Conservation (phyloP, 2,329 filamentous ascomycete species). For the Didymella segeticola region DNA sequence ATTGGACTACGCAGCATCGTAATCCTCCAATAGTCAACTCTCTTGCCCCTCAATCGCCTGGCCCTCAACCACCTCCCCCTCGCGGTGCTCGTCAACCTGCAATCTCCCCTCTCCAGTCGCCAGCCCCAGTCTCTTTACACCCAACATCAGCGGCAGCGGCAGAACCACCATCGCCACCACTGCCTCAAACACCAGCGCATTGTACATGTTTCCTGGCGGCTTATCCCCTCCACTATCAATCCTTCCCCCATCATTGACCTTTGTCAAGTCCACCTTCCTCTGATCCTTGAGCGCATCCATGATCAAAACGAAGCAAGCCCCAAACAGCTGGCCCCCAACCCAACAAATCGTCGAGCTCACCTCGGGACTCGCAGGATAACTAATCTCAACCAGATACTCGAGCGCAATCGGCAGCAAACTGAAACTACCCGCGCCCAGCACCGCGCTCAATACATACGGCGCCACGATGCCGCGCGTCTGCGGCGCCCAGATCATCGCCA, state of each 20-base stretch:
- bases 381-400: constrained; percentile 86
- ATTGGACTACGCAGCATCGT: constrained; percentile 22
- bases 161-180: constrained; percentile 70
- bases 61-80: constrained; percentile 21
- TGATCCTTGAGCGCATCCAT: constrained; percentile 72
- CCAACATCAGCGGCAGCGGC: constrained; percentile 72
- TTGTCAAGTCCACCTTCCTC: constrained; percentile 35
- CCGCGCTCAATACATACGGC: constrained; percentile 75
- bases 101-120: constrained; percentile 39
- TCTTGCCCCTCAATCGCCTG: constrained; percentile 21
- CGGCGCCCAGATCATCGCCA: constrained; percentile 83
- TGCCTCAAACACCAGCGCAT: constrained; percentile 79
- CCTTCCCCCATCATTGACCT: constrained; percentile 36
- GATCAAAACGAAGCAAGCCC: constrained; percentile 82
- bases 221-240: constrained; percentile 26
- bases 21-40: constrained; percentile 31
- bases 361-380: constrained; percentile 85
- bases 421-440: constrained; percentile 83
- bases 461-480: constrained; percentile 66
- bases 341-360: constrained; percentile 84
- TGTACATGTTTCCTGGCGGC: constrained; percentile 75
- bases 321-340: constrained; percentile 84
- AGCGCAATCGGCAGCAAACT: constrained; percentile 81
- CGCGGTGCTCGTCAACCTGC: constrained; percentile 42
- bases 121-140: constrained; percentile 67